Base-by-base conservation (phyloP, 352 stramenopile species). In the Phytophthora cryptogea region DNA sequence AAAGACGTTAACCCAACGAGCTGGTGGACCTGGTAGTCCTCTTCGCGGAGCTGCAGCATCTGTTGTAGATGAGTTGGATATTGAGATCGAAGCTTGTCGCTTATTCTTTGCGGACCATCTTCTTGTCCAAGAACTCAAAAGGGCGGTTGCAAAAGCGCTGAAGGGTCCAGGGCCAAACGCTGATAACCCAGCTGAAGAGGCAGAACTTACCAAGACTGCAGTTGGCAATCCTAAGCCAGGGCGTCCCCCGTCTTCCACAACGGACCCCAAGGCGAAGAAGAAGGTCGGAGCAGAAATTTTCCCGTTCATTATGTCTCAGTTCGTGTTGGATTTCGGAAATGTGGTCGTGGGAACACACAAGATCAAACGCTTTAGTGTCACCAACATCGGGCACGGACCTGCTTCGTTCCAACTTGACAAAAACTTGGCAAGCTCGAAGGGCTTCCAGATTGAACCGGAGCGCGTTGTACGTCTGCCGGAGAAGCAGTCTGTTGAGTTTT, bases 291-390 rank as follows among this genome's bases (percentile, higher is more conserved):
- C 53, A 0, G 74, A 87, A 42, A 70, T 53, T 10, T 78, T 87
- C 5, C 66, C 76, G 8, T 98, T 97, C 58, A 74, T 97, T 40
- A 53, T 97, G 13, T 96, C 88, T 3, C 78, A 92, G 51, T 97
- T 98, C 59, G 79, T 96, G 1, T 76, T 96, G 23, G 94, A 98
- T 62, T 98, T 98, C 65, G 94, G 94, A 0, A 95, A 98, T 59
- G 89, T 98, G 46, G 89, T 98, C 8, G 56, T 92, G 4, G 95
- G 94, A 5, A 88, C 89, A 7, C 93, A 95, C 54, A 92, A 92
- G 55, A 93, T 97, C 51, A 95, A 94, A 30, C 91, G 89, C 35
- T 98, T 98, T 47, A 83, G 74, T 33, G 81, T 98, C 23, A 94
- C 88, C 8, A 98, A 98, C 67, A 95, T 95, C 14, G 90, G 87